Percentiles rank a stretch among this genome's conserved stretches.
Conservation (phyloP, 2,329 filamentous ascomycete genomes). For the Truncatella angustata region DNA sequence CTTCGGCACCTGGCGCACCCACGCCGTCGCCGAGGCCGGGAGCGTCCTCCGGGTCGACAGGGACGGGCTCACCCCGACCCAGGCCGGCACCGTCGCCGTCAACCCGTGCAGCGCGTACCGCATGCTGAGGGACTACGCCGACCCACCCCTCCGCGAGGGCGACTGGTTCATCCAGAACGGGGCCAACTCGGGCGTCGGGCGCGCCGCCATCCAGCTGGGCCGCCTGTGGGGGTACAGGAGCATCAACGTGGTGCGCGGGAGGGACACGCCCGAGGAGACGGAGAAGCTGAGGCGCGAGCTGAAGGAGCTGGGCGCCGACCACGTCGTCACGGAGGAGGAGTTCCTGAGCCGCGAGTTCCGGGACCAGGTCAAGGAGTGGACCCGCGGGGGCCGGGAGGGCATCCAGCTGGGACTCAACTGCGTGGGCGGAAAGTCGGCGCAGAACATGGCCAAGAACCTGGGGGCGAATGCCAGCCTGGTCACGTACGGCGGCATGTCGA, state of each 20-base stretch:
- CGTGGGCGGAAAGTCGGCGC: conserved; percentile 84
- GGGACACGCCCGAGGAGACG: conserved; percentile 63
- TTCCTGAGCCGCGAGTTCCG: conserved; percentile 59
- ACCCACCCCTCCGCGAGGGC: conserved; percentile 55
- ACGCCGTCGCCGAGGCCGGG: conserved; percentile 63
- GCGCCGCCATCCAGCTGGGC: conserved; percentile 86
- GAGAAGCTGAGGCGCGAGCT: conserved; percentile 56
- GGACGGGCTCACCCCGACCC: conserved; percentile 67
- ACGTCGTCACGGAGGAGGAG: conserved; percentile 56
- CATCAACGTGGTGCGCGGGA: conserved; percentile 82
- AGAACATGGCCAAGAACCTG: conserved; percentile 73
- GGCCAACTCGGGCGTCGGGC: conserved; percentile 88
- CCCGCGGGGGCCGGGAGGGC: conserved; percentile 67
- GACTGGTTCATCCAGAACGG: conserved; percentile 98
- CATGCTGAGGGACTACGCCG: conserved; percentile 79
- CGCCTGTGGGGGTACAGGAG: conserved; percentile 84
- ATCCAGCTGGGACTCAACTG: conserved; percentile 86
- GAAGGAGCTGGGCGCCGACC: conserved; percentile 51
- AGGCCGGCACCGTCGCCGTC: conserved; percentile 84
- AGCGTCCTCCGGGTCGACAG: conserved; percentile 51
- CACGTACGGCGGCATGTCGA: conserved; percentile 94
- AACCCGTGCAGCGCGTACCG: conserved; percentile 95
- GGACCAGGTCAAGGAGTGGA: conserved; percentile 61
- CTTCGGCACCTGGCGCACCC: conserved; percentile 93
- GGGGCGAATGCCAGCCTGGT: conserved; percentile 71